Evolutionary conservation across 192 early-diverging fungal species (phyloP), one percentile per base, ranked within the genome.

Genomic region (Spinellus fusiger): DNA sequence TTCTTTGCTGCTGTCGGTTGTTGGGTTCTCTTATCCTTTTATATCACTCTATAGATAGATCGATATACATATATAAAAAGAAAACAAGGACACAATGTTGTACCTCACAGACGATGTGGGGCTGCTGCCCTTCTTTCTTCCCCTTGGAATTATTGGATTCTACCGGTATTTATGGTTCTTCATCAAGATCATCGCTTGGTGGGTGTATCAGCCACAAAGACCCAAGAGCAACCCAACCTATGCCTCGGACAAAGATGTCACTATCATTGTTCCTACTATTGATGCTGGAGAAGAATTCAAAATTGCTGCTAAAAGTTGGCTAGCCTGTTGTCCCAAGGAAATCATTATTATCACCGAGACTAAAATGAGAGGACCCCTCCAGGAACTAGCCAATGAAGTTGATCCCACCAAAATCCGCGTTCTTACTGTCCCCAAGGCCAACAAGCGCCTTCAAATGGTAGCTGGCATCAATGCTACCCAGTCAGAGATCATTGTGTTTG

Each of bases 281-380:
- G 86, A 89, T 70, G 84, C 85, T 8, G 86, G 86, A 52, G 85
- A 84, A 31, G 85, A 87, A 55, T 85, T 88, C 67, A 84, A 86
- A 60, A 68, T 81, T 31, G 86, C 86, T 13, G 74, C 86, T 16
- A 70, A 69, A 29, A 80, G 78, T 16, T 89, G 86, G 86, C 67
- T 89, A 9, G 71, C 57, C 33, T 73, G 69, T 63, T 74, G 83
- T 4, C 86, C 86, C 6, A 86, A 76, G 51, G 85, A 89, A 60
- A 83, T 89, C 64, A 80, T 89, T 56, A 87, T 89, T 54, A 77
- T 89, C 13, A 89, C 86, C 0, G 82, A 78, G 28, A 76, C 78
- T 13, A 74, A 72, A 15, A 81, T 81, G 79, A 61, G 52, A 26
- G 74, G 69, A 2, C 64, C 76, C 0, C 71, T 89, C 20, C 77